Percentiles rank a stretch among this genome's conserved stretches.
phyloP scores from a whole-genome alignment of 1,284 basidiomycete genomes.

The Anthracocystis setariae region DNA sequence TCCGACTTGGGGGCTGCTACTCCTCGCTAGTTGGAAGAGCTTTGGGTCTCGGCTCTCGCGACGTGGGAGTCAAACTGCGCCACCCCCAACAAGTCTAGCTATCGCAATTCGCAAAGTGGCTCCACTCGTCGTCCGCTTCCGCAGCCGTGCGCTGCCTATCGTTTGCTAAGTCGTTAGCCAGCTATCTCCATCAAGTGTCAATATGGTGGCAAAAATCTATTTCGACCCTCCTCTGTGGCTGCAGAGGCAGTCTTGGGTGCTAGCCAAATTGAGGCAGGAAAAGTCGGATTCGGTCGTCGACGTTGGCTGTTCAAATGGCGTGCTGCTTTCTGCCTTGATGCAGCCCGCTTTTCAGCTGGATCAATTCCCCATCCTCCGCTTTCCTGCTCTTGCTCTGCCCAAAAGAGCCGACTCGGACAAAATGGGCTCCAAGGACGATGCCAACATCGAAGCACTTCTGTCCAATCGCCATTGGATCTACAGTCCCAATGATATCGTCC shows the following conservation, averaged over 20 bases:
- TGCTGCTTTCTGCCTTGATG: conserved; percentile 48
- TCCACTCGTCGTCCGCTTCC: too few relatives aligned
- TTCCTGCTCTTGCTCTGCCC: conserved; percentile 36
- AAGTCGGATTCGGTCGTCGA: conserved; percentile 48
- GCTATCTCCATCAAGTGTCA: neutral
- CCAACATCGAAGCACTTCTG: conserved; percentile 19
- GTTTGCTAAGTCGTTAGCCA: too few relatives aligned
- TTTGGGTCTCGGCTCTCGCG: too few relatives aligned
- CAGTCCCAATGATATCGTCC: conserved; percentile 43
- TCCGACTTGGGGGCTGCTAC: too few relatives aligned
- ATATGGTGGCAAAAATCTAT: conserved; percentile 44
- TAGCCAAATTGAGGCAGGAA: conserved; percentile 38
- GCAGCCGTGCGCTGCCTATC: too few relatives aligned
- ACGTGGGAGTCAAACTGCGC: too few relatives aligned
- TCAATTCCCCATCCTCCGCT: conserved; percentile 47
- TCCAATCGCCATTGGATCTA: conserved; percentile 48
- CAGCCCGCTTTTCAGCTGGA: conserved; percentile 53
- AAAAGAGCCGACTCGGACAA: neutral
- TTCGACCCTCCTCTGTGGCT: conserved; percentile 53
- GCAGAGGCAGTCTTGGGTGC: conserved; percentile 50
- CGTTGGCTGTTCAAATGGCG: conserved; percentile 50
- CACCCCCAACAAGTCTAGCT: too few relatives aligned
- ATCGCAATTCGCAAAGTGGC: too few relatives aligned
- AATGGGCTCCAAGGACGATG: conserved; percentile 8
- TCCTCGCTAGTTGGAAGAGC: too few relatives aligned